Conservation (phyloP, 371 early-diverging fungal genomes). For the Syncephalis plumigaleata region DNA sequence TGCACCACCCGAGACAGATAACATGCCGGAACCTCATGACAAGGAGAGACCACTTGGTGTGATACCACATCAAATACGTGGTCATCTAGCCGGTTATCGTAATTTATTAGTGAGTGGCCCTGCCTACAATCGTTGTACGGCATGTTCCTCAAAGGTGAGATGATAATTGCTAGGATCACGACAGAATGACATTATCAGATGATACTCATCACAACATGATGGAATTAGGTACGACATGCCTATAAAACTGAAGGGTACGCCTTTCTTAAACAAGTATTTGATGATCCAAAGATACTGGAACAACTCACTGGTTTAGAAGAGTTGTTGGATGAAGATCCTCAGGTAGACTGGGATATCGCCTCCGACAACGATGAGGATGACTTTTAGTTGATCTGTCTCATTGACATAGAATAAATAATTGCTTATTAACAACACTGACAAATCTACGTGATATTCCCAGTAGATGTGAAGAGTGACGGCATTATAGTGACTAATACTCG, state of each 20-base stretch:
- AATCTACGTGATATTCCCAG: no score
- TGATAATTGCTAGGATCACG: neutral
- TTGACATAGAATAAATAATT: no score
- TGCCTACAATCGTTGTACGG: slow-evolving; percentile 77
- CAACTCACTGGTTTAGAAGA: slow-evolving; percentile 62
- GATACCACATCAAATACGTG: slow-evolving; percentile 87
- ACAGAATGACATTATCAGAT: neutral
- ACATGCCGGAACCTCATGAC: neutral
- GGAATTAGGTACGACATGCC: slow-evolving; percentile 25
- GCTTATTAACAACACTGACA: no score
- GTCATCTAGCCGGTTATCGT: slow-evolving; percentile 68
- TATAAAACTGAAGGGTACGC: slow-evolving; percentile 41
- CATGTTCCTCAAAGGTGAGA: slow-evolving; percentile 56
- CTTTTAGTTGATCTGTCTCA: no score
- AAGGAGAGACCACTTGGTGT: slow-evolving; percentile 30
- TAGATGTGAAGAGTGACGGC: no score
- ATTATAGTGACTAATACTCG: no score
- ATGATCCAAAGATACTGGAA: slow-evolving; percentile 59
- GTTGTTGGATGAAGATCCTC: slow-evolving; percentile 56
- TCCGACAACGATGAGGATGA: slow-evolving; percentile 11
- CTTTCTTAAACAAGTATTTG: slow-evolving; percentile 54
- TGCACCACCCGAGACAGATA: slow-evolving; percentile 15
- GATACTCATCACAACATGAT: neutral
- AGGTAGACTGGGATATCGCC: slow-evolving; percentile 13
- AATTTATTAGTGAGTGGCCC: slow-evolving; percentile 73